Conservation (phyloP, 2,329 filamentous ascomycete genomes). For the Nemania bipapillata region DNA sequence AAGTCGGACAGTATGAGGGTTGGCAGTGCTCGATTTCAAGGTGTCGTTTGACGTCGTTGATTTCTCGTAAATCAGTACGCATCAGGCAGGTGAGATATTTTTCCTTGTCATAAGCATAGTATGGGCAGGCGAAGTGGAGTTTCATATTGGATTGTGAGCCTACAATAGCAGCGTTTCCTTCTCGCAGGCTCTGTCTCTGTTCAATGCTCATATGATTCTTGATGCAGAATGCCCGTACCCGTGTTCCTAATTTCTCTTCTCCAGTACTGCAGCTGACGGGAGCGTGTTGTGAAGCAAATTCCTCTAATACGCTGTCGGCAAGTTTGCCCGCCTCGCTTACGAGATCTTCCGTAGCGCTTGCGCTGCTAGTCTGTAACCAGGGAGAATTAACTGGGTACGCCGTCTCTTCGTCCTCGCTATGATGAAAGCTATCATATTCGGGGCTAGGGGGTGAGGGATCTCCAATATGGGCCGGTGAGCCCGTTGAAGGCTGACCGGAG, state of each 20-base stretch:
- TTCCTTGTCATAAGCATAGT: not conserved
- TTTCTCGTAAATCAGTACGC: not conserved
- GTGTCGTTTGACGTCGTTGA: slow-evolving; percentile 35
- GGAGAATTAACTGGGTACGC: not conserved
- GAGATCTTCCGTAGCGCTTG: not conserved
- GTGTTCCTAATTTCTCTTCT: too few relatives aligned
- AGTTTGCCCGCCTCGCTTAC: not conserved
- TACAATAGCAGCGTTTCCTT: too few relatives aligned
- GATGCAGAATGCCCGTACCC: not conserved
- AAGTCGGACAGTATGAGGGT: slow-evolving; percentile 38
- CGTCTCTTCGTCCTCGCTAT: not conserved
- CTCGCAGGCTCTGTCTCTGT: not conserved
- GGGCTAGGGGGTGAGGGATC: not conserved
- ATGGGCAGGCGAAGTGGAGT: not conserved
- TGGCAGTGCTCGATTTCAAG: slow-evolving; percentile 34
- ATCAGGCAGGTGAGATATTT: slow-evolving; percentile 6
- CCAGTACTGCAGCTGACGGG: too few relatives aligned
- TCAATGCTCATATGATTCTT: not conserved
- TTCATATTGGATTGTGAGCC: too few relatives aligned
- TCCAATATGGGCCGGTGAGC: not conserved
- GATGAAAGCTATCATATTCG: not conserved
- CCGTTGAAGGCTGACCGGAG: not conserved
- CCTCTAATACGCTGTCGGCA: not conserved
- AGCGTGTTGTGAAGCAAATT: too few relatives aligned
- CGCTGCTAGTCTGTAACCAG: not conserved